Evolutionary conservation across 805 yeast species (phyloP), one percentile per base, ranked within the genome.

Genomic region (Candida ponderosae): DNA sequence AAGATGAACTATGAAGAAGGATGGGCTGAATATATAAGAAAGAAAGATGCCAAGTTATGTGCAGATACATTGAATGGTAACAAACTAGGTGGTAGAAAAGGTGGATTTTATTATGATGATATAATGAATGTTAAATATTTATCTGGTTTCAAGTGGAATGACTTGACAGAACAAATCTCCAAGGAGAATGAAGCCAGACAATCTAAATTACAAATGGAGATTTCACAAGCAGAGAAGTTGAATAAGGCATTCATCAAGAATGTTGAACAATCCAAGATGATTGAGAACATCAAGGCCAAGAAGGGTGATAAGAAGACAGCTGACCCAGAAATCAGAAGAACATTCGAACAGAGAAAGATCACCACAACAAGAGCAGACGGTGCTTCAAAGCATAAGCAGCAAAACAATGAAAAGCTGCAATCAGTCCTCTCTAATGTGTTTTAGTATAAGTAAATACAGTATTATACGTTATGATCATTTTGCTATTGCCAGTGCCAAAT

Each of bases 141-240:
- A 42, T 79, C 86, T 9, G 88, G 90, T 2, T 93, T 90, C 71
- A 93, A 93, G 56, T 93, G 98, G 98, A 71, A 81, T 39, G 95
- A 93, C 53, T 68, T 93, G 55, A 89, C 97, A 3, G 94, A 83
- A 56, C 96, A 90, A 56, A 84, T 90, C 45, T 88, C 96, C 3
- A 76, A 76, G 51, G 97, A 93, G 62, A 81, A 82, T 45, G 96
- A 89, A 58, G 71, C 81, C 31, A 79, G 96, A 59, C 95, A 88
- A 52, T 77, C 90, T 36, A 88, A 85, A 62, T 66, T 90, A 53
- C 80, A 88, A 44, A 74, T 94, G 42, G 97, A 93, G 59, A 74
- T 93, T 28, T 74, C 94, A 1, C 96, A 87, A 58, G 95, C 94
- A 30, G 82, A 79, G 39, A 82, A 85, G 48, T 71, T 90, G 57